Evolutionary conservation across 176 grass and related monocot species (phyloP).

Genomic region (Bromus sterilis): DNA sequence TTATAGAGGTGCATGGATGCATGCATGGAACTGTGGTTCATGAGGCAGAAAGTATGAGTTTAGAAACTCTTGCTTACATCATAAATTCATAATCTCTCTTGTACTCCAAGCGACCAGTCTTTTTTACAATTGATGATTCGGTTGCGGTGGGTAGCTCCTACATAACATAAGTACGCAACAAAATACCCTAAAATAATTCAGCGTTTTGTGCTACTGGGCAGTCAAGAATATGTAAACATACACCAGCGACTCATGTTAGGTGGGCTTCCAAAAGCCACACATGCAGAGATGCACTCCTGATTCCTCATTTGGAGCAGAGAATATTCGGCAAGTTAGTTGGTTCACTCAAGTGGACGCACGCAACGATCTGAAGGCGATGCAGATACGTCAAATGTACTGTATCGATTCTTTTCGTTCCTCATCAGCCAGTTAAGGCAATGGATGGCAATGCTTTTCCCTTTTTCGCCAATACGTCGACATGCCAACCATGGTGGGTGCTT

Average conservation of each 20-base stretch:
- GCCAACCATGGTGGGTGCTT: too few relatives aligned
- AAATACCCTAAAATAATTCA: background rate
- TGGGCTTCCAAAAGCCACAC: background rate
- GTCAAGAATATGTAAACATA: background rate
- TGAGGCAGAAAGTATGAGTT: background rate
- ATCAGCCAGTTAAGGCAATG: background rate
- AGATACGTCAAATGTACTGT: too few relatives aligned
- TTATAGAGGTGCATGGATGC: background rate
- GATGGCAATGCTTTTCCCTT: background rate
- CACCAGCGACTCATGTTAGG: background rate
- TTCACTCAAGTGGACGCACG: background rate
- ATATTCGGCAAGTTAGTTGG: background rate
- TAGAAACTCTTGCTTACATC: background rate
- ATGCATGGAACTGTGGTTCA: background rate
- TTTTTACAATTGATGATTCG: background rate
- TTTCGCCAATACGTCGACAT: too few relatives aligned
- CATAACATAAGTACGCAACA: background rate
- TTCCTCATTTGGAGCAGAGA: background rate
- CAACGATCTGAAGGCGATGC: background rate
- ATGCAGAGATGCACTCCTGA: background rate
- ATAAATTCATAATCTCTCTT: background rate
- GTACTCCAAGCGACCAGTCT: background rate
- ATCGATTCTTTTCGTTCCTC: background rate
- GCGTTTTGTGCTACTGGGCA: background rate
- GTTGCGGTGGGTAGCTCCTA: too few relatives aligned